These are phyloP conservation scores for Conidiobolus incongruus DNA, from an alignment of 371 early-diverging fungal genomes.

Conservation along the genomic window DNA sequence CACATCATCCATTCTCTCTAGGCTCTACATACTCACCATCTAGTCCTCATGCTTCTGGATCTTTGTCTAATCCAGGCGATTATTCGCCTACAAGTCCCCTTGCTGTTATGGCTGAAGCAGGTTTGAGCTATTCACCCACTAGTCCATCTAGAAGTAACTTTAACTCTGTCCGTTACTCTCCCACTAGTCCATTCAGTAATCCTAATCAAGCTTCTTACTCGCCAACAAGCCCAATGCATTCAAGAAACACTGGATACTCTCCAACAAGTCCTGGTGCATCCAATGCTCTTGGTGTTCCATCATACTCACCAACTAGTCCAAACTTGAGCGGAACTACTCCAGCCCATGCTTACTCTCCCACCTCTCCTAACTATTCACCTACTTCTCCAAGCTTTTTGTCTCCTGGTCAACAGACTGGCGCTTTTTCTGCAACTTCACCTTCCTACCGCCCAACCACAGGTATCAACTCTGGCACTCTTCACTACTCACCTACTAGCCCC, in stretches of 20 bases:
- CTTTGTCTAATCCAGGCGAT: conserved; percentile 27
- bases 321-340: background rate
- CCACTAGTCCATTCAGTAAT: conserved; percentile 18
- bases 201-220: conserved; percentile 22
- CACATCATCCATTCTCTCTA: conserved; percentile 48
- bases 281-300: background rate
- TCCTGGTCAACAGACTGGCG: too few relatives aligned
- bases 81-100: conserved; percentile 28
- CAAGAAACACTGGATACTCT: conserved; percentile 26
- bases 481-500: too few relatives aligned
- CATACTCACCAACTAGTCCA: background rate
- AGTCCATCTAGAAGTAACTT: background rate
- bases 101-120: conserved; percentile 17
- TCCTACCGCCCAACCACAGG: too few relatives aligned
- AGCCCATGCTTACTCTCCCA: conserved; percentile 31
- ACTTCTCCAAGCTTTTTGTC: conserved; percentile 30
- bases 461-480: too few relatives aligned
- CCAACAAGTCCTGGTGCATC: background rate
- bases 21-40: conserved; percentile 55
- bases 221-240: conserved; percentile 31
- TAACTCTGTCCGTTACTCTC: conserved; percentile 22
- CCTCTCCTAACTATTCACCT: conserved; percentile 39
- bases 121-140: conserved; percentile 54
- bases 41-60: conserved; percentile 51
- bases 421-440: too few relatives aligned